phyloP scores from a whole-genome alignment of 495 filamentous ascomycete species.

The Melanomma pulvis-pyrius region DNA sequence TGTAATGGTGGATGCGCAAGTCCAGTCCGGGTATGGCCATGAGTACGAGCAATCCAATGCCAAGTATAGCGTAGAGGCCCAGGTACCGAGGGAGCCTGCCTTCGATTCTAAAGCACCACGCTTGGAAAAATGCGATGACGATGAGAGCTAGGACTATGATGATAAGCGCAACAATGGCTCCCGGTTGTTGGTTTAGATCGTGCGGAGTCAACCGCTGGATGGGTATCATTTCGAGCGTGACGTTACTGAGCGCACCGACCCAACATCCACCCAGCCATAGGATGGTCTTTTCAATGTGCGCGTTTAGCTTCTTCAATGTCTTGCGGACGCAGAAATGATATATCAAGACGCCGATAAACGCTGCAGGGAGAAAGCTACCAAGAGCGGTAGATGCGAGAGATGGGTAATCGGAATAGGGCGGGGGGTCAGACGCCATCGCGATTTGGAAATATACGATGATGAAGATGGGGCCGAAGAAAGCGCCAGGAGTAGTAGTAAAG shows the following conservation, averaged over 20 bases:
- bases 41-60: constrained; percentile 51
- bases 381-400: constrained; percentile 42
- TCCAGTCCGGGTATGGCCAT: constrained; percentile 72
- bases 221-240: constrained; percentile 49
- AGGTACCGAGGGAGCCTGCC: constrained; percentile 47
- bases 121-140: constrained; percentile 46
- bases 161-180: constrained; percentile 46
- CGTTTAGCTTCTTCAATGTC: constrained; percentile 45
- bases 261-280: constrained; percentile 48
- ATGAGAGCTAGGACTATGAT: constrained; percentile 42
- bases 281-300: constrained; percentile 49
- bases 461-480: constrained; percentile 47
- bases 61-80: constrained; percentile 61
- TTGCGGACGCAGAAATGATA: constrained; percentile 48
- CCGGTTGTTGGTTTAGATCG: constrained; percentile 47
- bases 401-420: constrained; percentile 41
- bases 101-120: constrained; percentile 46
- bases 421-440: constrained; percentile 48
- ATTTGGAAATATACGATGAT: constrained; percentile 45
- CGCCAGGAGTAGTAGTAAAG: constrained; percentile 42
- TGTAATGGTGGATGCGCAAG: constrained; percentile 92
- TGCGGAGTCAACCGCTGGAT: constrained; percentile 48
- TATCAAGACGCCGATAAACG: constrained; percentile 42
- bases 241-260: constrained; percentile 48
- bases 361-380: constrained; percentile 48